Evolutionary conservation across 257 asterid species (phyloP), one percentile per base, ranked within the genome.

Genomic region (Buddleja alternifolia): DNA sequence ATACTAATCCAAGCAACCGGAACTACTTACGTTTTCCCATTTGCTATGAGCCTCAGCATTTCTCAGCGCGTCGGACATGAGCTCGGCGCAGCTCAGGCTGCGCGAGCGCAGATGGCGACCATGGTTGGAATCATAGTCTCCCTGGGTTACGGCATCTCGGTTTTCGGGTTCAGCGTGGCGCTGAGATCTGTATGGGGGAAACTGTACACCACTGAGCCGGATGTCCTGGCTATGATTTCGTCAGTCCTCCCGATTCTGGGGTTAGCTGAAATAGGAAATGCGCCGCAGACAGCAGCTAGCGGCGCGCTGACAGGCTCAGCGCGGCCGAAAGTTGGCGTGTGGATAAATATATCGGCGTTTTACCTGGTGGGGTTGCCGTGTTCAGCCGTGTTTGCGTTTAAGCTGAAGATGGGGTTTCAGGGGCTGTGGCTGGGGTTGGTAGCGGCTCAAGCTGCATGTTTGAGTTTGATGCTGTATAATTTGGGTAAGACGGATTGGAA

Each of bases 241-340:
- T 16, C 80, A 15, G 89, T 77, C 3, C 85, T 90, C 12, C 97
- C 97, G 0, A 79, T 90, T 0, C 29, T 90, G 62, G 95, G 97
- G 16, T 21, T 90, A 57, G 97, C 97, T 0, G 97, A 90, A 47
- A 67, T 88, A 0, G 95, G 95, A 11, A 90, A 90, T 45, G 72
- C 97, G 4, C 86, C 97, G 0, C 97, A 88, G 75, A 90, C 97
- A 24, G 95, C 93, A n/a, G 90, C 87, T 0, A 82, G 91, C 21
- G 97, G 97, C 16, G 93, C 75, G 8, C 77, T 90, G 16, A 88
- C 89, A 15, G 97, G 97, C 0, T 87, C 97, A 5, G 97, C 97
- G 2, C 52, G 88, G 62, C 95, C 93, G 0, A 88, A 78, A 25
- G 63, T 90, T 3, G 95, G 95, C 0, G 95, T 80, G 7, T 48